Evolutionary conservation across 2,329 filamentous ascomycete species (phyloP).

Genomic region (Diaporthe sp.): DNA sequence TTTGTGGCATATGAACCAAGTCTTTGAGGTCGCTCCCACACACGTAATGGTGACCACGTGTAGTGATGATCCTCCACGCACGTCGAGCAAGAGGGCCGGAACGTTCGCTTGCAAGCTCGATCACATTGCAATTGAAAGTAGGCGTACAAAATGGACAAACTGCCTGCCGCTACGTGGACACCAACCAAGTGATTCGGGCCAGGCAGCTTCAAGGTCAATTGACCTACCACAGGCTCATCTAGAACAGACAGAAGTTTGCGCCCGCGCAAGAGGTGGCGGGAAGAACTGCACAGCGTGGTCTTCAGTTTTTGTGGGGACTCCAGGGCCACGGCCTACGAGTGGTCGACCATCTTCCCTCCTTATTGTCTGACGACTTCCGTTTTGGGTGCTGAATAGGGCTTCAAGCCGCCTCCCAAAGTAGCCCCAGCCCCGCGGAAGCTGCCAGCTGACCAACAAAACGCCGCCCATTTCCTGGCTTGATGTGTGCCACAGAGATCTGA

Average conservation of each 20-base stretch:
- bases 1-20: neutral
- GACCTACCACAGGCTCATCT: neutral
- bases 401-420: neutral
- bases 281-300: neutral
- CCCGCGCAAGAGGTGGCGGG: neutral
- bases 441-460: neutral
- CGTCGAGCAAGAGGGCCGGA: neutral
- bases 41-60: no score
- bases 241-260: neutral
- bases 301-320: neutral
- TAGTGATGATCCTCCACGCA: no score
- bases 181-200: neutral
- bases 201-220: neutral
- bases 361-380: conserved; percentile 9
- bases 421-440: neutral
- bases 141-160: neutral
- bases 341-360: neutral
- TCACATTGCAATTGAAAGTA: neutral
- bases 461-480: no score
- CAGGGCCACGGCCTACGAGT: neutral
- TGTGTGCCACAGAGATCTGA: neutral
- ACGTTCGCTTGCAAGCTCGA: neutral
- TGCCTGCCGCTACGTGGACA: neutral
- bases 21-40: neutral
- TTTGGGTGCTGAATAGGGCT: conserved; percentile 33